phyloP scores from a whole-genome alignment of 1,284 basidiomycete species.

The Ustilago loliicola region DNA sequence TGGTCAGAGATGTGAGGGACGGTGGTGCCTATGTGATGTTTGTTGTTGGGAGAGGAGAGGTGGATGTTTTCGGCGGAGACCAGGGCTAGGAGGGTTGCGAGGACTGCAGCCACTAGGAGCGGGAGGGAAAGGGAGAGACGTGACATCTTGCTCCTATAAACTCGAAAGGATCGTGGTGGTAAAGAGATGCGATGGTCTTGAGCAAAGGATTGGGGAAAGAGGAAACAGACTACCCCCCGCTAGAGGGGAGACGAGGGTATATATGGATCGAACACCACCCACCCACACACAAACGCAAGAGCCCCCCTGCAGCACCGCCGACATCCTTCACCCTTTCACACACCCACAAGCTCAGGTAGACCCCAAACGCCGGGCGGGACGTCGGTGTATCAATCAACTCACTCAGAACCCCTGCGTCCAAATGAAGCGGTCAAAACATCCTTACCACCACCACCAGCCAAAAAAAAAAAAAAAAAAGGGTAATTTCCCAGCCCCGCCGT shows the following conservation, averaged over 20 bases:
- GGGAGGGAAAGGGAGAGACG: neutral
- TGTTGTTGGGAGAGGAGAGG: neutral
- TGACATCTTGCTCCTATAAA: neutral
- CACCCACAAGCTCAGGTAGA: neutral
- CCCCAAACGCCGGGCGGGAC: too few species aligned
- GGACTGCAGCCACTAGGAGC: slow-evolving; percentile 1
- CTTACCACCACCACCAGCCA: neutral
- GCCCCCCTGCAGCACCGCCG: too few species aligned
- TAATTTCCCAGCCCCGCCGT: neutral
- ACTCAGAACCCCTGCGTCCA: too few species aligned
- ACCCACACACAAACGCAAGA: neutral
- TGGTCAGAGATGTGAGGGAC: neutral
- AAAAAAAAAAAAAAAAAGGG: too few species aligned
- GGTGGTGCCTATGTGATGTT: slow-evolving; percentile 5
- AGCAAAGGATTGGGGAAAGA: neutral
- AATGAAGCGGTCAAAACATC: slow-evolving; percentile 2
- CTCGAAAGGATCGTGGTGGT: neutral
- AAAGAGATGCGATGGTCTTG: neutral
- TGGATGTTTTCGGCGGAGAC: neutral
- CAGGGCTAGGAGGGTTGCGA: slow-evolving; percentile 1
- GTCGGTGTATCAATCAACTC: too few species aligned
- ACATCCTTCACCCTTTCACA: neutral
- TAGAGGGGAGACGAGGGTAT: neutral
- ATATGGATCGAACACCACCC: neutral
- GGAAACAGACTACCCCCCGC: neutral